phyloP scores from a whole-genome alignment of 2,329 filamentous ascomycete genomes.

The Leptographium procerum region DNA sequence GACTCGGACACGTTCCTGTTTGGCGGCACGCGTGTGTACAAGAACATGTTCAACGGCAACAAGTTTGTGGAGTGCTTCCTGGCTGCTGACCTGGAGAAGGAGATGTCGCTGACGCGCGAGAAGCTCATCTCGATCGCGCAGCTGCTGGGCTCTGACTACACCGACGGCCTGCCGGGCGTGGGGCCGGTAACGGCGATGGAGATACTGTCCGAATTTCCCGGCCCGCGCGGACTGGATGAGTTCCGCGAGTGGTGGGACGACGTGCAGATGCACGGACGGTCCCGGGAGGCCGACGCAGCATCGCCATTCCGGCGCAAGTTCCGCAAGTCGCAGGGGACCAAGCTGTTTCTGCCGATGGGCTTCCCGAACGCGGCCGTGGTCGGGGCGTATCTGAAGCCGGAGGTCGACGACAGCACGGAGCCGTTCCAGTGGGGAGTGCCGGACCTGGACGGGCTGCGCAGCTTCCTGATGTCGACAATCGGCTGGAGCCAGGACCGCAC shows the following conservation, averaged over 20 bases:
- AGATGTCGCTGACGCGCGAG: slow-evolving; percentile 75
- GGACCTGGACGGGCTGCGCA: slow-evolving; percentile 72
- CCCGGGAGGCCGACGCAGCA: slow-evolving; percentile 47
- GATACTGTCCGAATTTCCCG: slow-evolving; percentile 80
- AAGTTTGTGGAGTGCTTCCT: slow-evolving; percentile 98
- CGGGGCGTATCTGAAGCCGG: slow-evolving; percentile 73
- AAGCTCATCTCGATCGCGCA: slow-evolving; percentile 87
- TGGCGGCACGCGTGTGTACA: slow-evolving; percentile 91
- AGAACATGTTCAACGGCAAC: slow-evolving; percentile 99
- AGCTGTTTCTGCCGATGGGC: slow-evolving; percentile 69
- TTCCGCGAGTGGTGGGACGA: slow-evolving; percentile 84
- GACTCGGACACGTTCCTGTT: slow-evolving; percentile 96
- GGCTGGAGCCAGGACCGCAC: slow-evolving; percentile 88
- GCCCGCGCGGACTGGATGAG: slow-evolving; percentile 46
- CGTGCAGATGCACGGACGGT: slow-evolving; percentile 57
- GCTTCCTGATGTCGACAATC: slow-evolving; percentile 82
- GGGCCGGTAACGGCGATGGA: slow-evolving; percentile 92
- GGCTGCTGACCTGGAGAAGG: slow-evolving; percentile 69
- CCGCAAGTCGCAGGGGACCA: slow-evolving; percentile 63
- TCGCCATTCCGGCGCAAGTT: slow-evolving; percentile 76
- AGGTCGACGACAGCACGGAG: slow-evolving; percentile 70
- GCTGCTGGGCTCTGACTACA: slow-evolving; percentile 87
- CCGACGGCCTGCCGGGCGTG: slow-evolving; percentile 79
- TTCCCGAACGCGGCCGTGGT: slow-evolving; percentile 74
- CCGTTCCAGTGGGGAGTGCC: slow-evolving; percentile 92